Evolutionary conservation across 2,329 filamentous ascomycete genomes (phyloP), one percentile per base, ranked within the genome.

Genomic region (Thelonectria blattea): DNA sequence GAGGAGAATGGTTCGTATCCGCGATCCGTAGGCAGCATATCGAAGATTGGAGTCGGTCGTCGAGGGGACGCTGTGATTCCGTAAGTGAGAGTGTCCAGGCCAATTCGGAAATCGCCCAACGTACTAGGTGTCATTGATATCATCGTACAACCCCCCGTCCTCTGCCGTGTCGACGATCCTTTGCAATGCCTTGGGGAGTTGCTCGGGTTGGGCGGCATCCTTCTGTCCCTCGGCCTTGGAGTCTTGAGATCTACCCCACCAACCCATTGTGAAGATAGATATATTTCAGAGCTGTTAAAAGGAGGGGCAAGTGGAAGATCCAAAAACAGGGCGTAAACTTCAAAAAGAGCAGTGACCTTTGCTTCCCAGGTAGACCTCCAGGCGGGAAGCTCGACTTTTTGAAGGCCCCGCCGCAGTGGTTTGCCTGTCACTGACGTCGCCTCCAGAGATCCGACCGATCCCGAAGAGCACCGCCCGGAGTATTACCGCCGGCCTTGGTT

Each of bases 1-100:
- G 68, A 93, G 81, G 71, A 99, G 87, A 67, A 98, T 91, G 8
- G 93, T 97, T 63, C 92, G 88, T 64, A 95, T 80, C 50, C 95
- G 89, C 61, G 89, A 88, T 49, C 92, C 92, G 78, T 99, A 99
- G 68, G 91, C 95, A 58, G 93, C 94, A 79, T 98, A 99, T 72
- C 95, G 91, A 71, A 96, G 81, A 68, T 88, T 89, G 68, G 88
- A 91, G 56, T 97, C 92, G 61, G 92, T 97, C 5, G 92, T 91
- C 69, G 96, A 90, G 58, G 88, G 84, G 14, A 68, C 75, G 55
- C 75, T 78, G 73, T 17, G 37, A 32, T 18, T 14, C 9, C 22
- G 53, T 66, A 18, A 69, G 49, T 47, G 52, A 54, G 47, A 67
- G 60, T 6, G n/a, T 9, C 10, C 65, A n/a, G n/a, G 47, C 22